phyloP scores from a whole-genome alignment of 192 early-diverging fungal genomes.

The Coemansia sp. region DNA sequence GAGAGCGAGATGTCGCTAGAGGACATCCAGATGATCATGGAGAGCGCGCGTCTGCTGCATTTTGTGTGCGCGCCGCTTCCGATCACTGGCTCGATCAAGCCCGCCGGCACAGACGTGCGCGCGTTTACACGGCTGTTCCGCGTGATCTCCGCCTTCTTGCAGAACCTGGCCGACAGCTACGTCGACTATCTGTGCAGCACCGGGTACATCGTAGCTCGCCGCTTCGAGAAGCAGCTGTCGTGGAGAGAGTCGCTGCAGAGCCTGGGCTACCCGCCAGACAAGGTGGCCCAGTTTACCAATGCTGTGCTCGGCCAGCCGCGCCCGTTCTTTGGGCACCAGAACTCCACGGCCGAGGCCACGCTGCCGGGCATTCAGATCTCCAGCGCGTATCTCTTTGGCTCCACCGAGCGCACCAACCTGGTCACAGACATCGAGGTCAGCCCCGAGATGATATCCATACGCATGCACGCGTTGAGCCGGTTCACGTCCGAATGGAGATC shows the following conservation, averaged over 20 bases:
- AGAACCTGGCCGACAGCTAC: constrained; percentile 53
- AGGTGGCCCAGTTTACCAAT: constrained; percentile 24
- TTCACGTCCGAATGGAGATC: constrained; percentile 54
- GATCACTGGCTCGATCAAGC: constrained; percentile 35
- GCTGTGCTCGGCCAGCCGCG: constrained; percentile 20
- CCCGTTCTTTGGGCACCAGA: constrained; percentile 6
- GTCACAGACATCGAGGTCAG: constrained; percentile 50
- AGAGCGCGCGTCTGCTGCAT: constrained; percentile 50
- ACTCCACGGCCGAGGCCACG: constrained; percentile 6
- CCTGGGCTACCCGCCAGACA: constrained; percentile 35
- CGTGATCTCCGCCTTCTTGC: constrained; percentile 49
- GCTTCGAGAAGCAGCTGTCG: constrained; percentile 31
- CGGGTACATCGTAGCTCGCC: constrained; percentile 42
- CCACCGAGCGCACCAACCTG: constrained; percentile 49
- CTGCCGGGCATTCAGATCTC: constrained; percentile 44
- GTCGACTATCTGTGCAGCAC: constrained; percentile 55
- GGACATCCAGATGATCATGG: constrained; percentile 47
- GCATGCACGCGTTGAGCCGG: constrained; percentile 50
- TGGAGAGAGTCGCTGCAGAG: constrained; percentile 41
- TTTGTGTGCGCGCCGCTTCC: constrained; percentile 55
- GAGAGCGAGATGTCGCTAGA: constrained; percentile 35
- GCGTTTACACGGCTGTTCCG: constrained; percentile 41
- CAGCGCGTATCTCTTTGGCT: constrained; percentile 48
- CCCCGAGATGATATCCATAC: constrained; percentile 50
- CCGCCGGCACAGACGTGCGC: constrained; percentile 26